Evolutionary conservation across 306 rosid species (phyloP).

Genomic region (Alnus rubra): DNA sequence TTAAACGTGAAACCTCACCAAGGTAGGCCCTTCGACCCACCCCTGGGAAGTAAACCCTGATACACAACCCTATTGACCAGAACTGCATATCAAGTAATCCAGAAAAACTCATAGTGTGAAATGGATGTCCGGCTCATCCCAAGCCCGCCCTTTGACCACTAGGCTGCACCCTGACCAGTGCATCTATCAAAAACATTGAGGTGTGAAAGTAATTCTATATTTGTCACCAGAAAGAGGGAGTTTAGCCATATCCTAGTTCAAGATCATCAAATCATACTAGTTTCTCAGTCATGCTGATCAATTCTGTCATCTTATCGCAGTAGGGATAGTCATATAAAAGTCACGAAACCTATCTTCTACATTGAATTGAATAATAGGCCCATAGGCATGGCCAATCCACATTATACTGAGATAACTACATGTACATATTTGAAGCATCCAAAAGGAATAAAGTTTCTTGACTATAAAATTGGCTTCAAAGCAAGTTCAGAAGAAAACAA

Average conservation of each 20-base stretch:
- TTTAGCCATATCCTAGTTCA: background rate
- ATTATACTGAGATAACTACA: slow-evolving; percentile 5
- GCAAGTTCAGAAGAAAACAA: slow-evolving; percentile 2
- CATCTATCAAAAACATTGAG: too few relatives aligned
- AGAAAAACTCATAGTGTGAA: too few relatives aligned
- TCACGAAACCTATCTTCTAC: background rate
- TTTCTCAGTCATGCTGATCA: background rate
- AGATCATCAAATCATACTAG: background rate
- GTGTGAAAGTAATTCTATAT: background rate
- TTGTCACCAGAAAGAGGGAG: background rate
- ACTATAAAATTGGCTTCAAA: background rate
- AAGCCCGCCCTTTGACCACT: too few relatives aligned
- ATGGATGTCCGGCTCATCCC: too few relatives aligned
- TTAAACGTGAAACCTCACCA: background rate
- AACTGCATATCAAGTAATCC: too few relatives aligned
- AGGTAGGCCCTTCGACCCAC: too few relatives aligned
- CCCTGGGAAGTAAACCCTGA: too few relatives aligned
- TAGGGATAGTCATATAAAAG: slow-evolving; percentile 7
- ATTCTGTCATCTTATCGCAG: background rate
- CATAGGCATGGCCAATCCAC: background rate
- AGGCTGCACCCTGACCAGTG: too few relatives aligned
- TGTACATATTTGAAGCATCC: slow-evolving; percentile 3
- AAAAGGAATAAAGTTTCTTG: slow-evolving; percentile 8
- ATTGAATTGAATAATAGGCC: slow-evolving; percentile 4
- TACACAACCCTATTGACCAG: too few relatives aligned